A percentile compares a stretch with the other conserved stretches of the same genome.
Evolutionary conservation across 2,329 filamentous ascomycete species (phyloP).

Genomic region (Fusarium sp.): DNA sequence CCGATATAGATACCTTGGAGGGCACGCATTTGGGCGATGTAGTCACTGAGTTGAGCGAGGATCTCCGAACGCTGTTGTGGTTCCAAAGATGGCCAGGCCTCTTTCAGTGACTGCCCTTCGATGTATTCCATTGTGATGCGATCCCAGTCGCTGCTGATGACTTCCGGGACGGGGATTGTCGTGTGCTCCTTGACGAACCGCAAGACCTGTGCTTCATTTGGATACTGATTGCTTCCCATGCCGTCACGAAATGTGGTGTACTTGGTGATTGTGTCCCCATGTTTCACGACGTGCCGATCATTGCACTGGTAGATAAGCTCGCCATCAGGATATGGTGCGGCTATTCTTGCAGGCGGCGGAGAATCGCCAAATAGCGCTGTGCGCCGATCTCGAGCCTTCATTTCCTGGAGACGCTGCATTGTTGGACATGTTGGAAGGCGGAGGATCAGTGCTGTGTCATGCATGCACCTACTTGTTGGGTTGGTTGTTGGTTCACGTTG

Average conservation of each 20-base stretch:
- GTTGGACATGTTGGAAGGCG: too few relatives aligned
- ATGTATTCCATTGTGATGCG: slow-evolving; percentile 45
- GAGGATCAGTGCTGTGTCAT: background rate
- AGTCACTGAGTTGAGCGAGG: background rate
- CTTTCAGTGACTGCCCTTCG: slow-evolving; percentile 41
- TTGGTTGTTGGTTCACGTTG: background rate
- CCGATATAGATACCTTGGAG: background rate
- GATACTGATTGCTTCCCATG: background rate
- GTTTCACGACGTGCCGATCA: slow-evolving; percentile 22
- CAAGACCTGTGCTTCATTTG: background rate
- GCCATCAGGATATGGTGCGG: slow-evolving; percentile 37
- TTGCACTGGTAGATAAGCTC: slow-evolving; percentile 20
- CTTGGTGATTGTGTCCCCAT: slow-evolving; percentile 32
- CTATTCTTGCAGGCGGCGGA: slow-evolving; percentile 23
- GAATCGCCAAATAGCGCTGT: slow-evolving; percentile 16
- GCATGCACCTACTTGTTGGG: background rate
- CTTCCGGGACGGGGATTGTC: slow-evolving; percentile 41
- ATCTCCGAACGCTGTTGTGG: background rate
- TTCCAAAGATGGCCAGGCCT: slow-evolving; percentile 36
- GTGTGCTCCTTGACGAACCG: slow-evolving; percentile 8
- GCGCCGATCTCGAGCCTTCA: accelerated
- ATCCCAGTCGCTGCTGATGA: slow-evolving; percentile 45
- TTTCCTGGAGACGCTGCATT: background rate
- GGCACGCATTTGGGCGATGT: background rate
- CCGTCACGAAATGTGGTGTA: slow-evolving; percentile 19